phyloP scores from a whole-genome alignment of 2,329 filamentous ascomycete species.

The Penicillium olsonii region DNA sequence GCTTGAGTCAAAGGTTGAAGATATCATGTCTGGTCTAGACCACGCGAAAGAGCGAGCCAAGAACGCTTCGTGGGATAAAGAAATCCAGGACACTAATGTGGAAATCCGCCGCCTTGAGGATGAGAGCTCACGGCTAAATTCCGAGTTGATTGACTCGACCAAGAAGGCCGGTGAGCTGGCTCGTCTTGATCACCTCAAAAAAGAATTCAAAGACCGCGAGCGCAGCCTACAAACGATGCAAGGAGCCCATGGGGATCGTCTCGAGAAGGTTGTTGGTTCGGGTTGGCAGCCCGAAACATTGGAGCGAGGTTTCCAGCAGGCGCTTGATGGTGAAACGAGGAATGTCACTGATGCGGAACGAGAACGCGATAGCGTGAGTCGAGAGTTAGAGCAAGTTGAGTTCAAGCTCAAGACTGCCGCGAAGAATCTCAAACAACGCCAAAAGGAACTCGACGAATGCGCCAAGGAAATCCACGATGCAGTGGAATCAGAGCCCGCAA shows the following conservation, averaged over 20 bases:
- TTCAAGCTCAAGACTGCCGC: constrained; percentile 68
- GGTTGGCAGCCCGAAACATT: constrained; percentile 71
- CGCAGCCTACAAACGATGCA: constrained; percentile 75
- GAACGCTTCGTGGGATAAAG: constrained; percentile 67
- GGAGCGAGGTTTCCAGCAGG: constrained; percentile 68
- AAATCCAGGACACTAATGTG: constrained; percentile 66
- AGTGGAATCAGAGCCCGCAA: constrained; percentile 53
- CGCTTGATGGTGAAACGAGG: constrained; percentile 59
- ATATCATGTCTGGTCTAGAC: constrained; percentile 65
- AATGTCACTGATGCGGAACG: constrained; percentile 66
- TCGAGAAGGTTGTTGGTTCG: constrained; percentile 64
- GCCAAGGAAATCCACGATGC: constrained; percentile 64
- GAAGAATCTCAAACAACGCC: constrained; percentile 65
- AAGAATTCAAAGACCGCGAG: constrained; percentile 73
- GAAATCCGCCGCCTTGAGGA: constrained; percentile 70
- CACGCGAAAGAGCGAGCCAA: constrained; percentile 65
- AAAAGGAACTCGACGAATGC: constrained; percentile 62
- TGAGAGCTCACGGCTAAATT: constrained; percentile 69
- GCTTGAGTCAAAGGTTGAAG: constrained; percentile 71
- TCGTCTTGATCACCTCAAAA: constrained; percentile 78
- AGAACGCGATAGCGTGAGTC: constrained; percentile 67
- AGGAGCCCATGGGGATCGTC: constrained; percentile 70
- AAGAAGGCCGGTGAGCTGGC: constrained; percentile 79
- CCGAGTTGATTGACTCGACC: constrained; percentile 82
- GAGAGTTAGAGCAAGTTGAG: constrained; percentile 75